phyloP scores from a whole-genome alignment of 2,329 filamentous ascomycete species.

The Fusarium acutatum region DNA sequence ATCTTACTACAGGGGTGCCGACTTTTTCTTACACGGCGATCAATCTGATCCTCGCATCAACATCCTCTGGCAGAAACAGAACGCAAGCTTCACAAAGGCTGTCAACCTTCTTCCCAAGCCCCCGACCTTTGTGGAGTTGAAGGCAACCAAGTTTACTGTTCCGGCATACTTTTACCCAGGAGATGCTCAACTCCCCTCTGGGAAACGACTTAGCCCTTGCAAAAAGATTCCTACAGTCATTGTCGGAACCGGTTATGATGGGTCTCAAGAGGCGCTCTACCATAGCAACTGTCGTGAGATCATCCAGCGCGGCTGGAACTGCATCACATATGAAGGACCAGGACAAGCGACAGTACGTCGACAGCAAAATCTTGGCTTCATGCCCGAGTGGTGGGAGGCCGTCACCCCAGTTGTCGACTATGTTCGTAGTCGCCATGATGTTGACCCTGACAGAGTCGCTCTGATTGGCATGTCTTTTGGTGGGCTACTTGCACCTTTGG shows the following conservation, averaged over 20 bases:
- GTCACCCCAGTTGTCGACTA: constrained; percentile 53
- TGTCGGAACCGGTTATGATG: constrained; percentile 54
- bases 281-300: constrained; percentile 47
- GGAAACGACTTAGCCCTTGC: constrained; percentile 7
- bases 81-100: constrained; percentile 50
- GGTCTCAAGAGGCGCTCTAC: constrained; percentile 53
- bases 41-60: constrained; percentile 51
- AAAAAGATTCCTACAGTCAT: constrained; percentile 49
- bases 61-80: constrained; percentile 48
- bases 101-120: constrained; percentile 46
- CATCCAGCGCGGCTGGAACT: constrained; percentile 53
- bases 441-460: constrained; percentile 46
- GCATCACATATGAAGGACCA: constrained; percentile 56
- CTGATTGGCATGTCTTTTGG: constrained; percentile 54
- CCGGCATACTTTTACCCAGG: constrained; percentile 47
- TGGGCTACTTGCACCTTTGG: constrained; percentile 50
- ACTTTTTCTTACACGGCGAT: constrained; percentile 54
- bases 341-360: constrained; percentile 54
- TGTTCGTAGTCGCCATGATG: constrained; percentile 36
- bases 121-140: constrained; percentile 47
- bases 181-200: background rate
- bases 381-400: constrained; percentile 53
- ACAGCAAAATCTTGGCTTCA: constrained; percentile 52
- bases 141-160: constrained; percentile 43
- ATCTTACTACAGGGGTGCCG: constrained; percentile 52